Conservation (phyloP, 2,329 filamentous ascomycete species). For the Arthrobotrys sphaeroides region DNA sequence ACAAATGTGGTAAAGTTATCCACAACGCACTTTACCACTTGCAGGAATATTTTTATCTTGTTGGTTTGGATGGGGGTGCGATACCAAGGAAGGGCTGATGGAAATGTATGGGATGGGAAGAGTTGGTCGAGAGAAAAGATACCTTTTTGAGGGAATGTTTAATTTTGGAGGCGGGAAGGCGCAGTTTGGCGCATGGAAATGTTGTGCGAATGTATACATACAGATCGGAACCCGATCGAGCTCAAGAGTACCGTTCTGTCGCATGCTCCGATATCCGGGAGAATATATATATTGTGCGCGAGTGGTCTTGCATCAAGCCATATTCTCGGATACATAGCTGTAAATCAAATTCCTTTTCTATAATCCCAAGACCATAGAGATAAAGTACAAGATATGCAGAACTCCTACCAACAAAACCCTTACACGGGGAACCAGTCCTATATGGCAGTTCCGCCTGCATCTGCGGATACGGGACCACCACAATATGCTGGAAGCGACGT, state of each 20-base stretch:
- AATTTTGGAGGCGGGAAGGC: constrained; percentile 13
- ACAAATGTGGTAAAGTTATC: constrained; percentile 45
- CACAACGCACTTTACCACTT: constrained; percentile 34
- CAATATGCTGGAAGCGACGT: not conserved
- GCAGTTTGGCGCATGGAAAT: constrained; percentile 16
- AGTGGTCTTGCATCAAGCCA: not conserved
- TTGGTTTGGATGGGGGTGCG: not conserved
- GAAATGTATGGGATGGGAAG: not conserved
- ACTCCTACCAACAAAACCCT: constrained; percentile 26
- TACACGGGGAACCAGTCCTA: constrained; percentile 13
- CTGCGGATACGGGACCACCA: not conserved
- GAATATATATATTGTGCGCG: not conserved
- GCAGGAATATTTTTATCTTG: constrained; percentile 17
- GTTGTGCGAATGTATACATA: constrained; percentile 11
- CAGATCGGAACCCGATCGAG: not conserved
- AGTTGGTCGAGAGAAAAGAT: not conserved
- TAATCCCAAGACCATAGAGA: not conserved
- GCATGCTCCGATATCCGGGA: too few relatives aligned
- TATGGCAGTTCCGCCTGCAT: constrained; percentile 3
- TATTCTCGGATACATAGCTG: not conserved
- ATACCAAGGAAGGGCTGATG: constrained; percentile 10
- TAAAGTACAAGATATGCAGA: constrained; percentile 11
- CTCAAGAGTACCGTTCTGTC: not conserved
- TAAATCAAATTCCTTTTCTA: not conserved
- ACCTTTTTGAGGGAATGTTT: not conserved